Evolutionary conservation across 2,329 filamentous ascomycete species (phyloP), one percentile per base, ranked within the genome.

Genomic region (Sporothrix pallida): DNA sequence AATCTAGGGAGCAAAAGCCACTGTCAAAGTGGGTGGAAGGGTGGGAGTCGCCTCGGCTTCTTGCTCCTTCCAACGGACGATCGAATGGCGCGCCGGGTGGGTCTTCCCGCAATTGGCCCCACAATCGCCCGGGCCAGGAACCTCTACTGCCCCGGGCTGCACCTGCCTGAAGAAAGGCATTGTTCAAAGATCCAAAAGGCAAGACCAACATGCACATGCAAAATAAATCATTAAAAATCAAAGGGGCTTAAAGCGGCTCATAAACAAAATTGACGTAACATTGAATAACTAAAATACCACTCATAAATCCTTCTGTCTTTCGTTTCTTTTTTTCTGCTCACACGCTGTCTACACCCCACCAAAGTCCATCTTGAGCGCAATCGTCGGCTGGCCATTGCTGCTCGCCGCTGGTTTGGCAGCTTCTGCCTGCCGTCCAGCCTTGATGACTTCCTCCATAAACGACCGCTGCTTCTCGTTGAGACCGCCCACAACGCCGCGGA

Each of bases 361-460:
- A 87, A 99, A 98, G 81, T 97, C 87, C 93, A 98, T 97, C 87
- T 97, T 96, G 80, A 99, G 83, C 72, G 94, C 94, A 86, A 99
- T 99, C 76, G 86, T 96, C 13, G 96, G 96, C 81, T 89, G 89
- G 42, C 84, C 87, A 72, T 80, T 81, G 77, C 84, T 83, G 79
- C 67, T 74, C 13, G 75, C 56, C 78, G 67, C 75, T 37, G 74
- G 20, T 52, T 69, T 63, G 10, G 62, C 69, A 20, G 73, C 74
- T 23, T 81, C 83, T 76, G 81, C 79, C 78, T 80, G 79, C 78
- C 88, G 84, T 70, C 91, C 91, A 31, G 87, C 89, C 81, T 90
- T 88, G 75, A 97, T 89, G 17, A 97, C 91, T 76, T 91, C 90
- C 82, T 97, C 95, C 83, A 98, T 88, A 76, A 96, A 91, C 0